Base-by-base conservation (phyloP, 2,329 filamentous ascomycete species). In the Bipolaris oryzae region DNA sequence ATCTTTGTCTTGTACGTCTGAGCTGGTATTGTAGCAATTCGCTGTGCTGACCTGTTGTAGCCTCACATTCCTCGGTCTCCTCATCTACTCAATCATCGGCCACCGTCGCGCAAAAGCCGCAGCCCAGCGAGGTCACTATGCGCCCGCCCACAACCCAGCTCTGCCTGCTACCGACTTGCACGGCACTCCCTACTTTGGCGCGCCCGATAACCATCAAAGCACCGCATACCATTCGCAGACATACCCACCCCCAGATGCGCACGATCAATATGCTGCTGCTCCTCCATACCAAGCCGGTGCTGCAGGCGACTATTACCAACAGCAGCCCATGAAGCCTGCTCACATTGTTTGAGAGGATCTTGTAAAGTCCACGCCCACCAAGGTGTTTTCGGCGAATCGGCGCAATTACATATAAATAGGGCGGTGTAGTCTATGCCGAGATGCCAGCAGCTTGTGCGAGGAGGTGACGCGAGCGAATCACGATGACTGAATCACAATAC, bases 71-170 rank as follows among this genome's bases (percentile, higher is more conserved):
- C 39, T 79, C 46, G 70, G 66, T 39, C 72, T 78, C 55, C 71
- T 79, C 59, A 68, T 78, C 53, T 80, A 80, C 67, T 73, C 73
- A 21, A 65, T 68, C 39, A 64, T 78, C 56, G 61, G 56, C 28
- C 72, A 75, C 58, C 70, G 73, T 53, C 71, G 75, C 48, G 61
- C 68, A 51, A 76, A 77, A 50, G 75, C 73, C 58, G 68, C 69
- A 20, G 64, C 62, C 7, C 71, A 70, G 51, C 68, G 63, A 38
- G 74, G 73, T 50, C 50, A 70, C 25, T 78, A 77, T 56, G 66
- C 62, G 11, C 68, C 69, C 28, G 67, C 74, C 3, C 66, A 68
- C 46, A 73, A 74, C 46, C 70, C 73, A n/a, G 58, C 63, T 7
- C 44, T 53, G 9, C 58, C 63, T 10, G 60, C 61, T n/a, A 50